phyloP scores from a whole-genome alignment of 2,329 filamentous ascomycete species.

The Paracoccidioides lutzii region DNA sequence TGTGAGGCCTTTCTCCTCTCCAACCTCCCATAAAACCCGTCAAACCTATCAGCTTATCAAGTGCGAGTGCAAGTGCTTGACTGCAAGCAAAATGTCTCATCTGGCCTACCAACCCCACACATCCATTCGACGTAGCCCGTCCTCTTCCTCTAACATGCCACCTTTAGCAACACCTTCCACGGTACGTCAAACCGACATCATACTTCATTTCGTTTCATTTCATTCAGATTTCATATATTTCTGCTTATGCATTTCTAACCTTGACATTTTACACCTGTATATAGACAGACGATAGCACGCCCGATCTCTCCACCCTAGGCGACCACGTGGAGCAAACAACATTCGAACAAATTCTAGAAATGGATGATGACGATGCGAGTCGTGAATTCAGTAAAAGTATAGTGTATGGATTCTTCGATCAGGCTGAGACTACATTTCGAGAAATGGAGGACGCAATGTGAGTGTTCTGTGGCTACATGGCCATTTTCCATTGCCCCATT shows the following conservation, averaged over 20 bases:
- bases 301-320: constrained; percentile 49
- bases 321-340: constrained; percentile 67
- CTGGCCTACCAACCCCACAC: constrained; percentile 7
- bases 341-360: constrained; percentile 93
- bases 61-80: background rate
- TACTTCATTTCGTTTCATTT: background rate
- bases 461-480: constrained; percentile 28
- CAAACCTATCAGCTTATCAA: background rate
- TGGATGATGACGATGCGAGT: constrained; percentile 83
- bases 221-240: background rate
- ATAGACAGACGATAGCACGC: constrained; percentile 36
- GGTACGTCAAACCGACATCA: constrained; percentile 4
- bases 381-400: constrained; percentile 81
- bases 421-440: constrained; percentile 72
- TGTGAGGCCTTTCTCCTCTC: background rate
- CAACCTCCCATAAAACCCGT: too few relatives aligned
- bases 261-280: background rate
- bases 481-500: constrained; percentile 2
- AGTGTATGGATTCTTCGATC: constrained; percentile 83
- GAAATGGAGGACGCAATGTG: constrained; percentile 78
- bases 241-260: background rate
- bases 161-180: constrained; percentile 5
- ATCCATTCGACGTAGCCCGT: constrained; percentile 7
- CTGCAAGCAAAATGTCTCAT: constrained; percentile 9
- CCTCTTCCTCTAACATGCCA: constrained; percentile 10